Conservation (phyloP, 2,329 filamentous ascomycete species). For the Calonectria henricotiae region DNA sequence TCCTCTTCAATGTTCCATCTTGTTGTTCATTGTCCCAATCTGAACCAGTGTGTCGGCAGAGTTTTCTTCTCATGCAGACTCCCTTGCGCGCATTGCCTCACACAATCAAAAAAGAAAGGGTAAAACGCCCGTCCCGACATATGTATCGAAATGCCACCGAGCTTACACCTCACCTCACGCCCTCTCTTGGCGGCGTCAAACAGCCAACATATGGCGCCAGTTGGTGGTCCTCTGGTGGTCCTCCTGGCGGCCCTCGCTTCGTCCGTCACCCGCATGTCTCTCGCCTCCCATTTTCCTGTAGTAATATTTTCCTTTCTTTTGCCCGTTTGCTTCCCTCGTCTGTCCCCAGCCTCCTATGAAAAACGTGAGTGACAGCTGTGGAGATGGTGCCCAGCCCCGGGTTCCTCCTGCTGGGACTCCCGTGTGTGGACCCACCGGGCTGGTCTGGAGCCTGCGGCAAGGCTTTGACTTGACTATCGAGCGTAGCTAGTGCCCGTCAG, state of each 20-base stretch:
- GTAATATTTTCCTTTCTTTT: not conserved
- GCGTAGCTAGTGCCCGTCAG: slow-evolving; percentile 40
- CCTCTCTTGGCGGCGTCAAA: not conserved
- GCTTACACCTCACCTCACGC: too few species aligned
- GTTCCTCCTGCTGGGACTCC: slow-evolving; percentile 53
- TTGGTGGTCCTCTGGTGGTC: not conserved
- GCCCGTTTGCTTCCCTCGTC: slow-evolving; percentile 1
- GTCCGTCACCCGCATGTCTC: slow-evolving; percentile 14
- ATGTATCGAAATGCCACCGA: slow-evolving; percentile 19
- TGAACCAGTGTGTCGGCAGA: slow-evolving; percentile 15
- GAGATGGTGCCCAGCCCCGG: slow-evolving; percentile 48
- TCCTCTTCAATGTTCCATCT: not conserved
- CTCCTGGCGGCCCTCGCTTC: slow-evolving; percentile 2
- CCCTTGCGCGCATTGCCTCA: slow-evolving; percentile 16
- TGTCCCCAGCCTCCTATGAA: slow-evolving; percentile 35
- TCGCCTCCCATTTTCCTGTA: not conserved
- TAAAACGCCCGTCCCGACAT: slow-evolving; percentile 14
- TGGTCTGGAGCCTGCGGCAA: slow-evolving; percentile 26
- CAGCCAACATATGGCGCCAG: not conserved
- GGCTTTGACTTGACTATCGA: slow-evolving; percentile 37
- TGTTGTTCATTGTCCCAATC: slow-evolving; percentile 3
- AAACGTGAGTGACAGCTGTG: slow-evolving; percentile 47
- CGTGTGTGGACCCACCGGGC: slow-evolving; percentile 44
- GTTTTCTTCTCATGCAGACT: slow-evolving; percentile 23
- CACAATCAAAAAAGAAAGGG: slow-evolving; percentile 5